These are phyloP conservation scores for Torulaspora indica DNA, from an alignment of 805 yeast genomes.

Conservation along the genomic window DNA sequence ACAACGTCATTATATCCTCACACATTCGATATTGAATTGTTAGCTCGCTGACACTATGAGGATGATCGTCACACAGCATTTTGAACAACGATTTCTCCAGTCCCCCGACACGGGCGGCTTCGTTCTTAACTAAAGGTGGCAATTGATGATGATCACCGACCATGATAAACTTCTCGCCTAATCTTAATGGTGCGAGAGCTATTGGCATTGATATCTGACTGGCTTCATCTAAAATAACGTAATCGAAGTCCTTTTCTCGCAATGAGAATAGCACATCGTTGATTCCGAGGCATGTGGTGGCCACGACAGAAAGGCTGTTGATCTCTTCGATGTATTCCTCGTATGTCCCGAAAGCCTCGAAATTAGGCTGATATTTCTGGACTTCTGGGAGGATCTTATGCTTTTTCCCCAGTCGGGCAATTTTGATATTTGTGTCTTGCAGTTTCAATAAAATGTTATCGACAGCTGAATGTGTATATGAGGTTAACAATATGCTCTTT, in stretches of 20 bases:
- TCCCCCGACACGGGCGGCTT: constrained; percentile 53
- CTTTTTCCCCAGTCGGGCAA: constrained; percentile 64
- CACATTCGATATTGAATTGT: constrained; percentile 91
- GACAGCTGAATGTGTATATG: constrained; percentile 94
- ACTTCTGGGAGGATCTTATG: constrained; percentile 60
- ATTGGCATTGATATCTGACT: constrained; percentile 92
- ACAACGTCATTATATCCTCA: constrained; percentile 74
- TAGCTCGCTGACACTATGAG: constrained; percentile 69
- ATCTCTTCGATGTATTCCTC: constrained; percentile 47
- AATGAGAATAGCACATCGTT: constrained; percentile 30
- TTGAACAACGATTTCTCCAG: constrained; percentile 74
- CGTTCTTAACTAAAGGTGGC: constrained; percentile 77
- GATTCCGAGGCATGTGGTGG: constrained; percentile 81
- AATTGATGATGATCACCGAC: constrained; percentile 97
- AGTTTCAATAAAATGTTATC: constrained; percentile 84
- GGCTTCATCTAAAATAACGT: constrained; percentile 94
- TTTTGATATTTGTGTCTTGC: constrained; percentile 41
- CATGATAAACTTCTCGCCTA: constrained; percentile 71
- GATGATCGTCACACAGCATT: constrained; percentile 64
- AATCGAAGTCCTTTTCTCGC: constrained; percentile 60
- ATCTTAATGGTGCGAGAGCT: constrained; percentile 80
- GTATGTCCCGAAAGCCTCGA: constrained; percentile 38
- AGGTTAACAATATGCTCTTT: constrained; percentile 69
- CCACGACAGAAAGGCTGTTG: constrained; percentile 66
- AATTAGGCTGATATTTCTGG: constrained; percentile 46